Conservation (phyloP, 2,329 filamentous ascomycete genomes). For the Penicillium sp. region DNA sequence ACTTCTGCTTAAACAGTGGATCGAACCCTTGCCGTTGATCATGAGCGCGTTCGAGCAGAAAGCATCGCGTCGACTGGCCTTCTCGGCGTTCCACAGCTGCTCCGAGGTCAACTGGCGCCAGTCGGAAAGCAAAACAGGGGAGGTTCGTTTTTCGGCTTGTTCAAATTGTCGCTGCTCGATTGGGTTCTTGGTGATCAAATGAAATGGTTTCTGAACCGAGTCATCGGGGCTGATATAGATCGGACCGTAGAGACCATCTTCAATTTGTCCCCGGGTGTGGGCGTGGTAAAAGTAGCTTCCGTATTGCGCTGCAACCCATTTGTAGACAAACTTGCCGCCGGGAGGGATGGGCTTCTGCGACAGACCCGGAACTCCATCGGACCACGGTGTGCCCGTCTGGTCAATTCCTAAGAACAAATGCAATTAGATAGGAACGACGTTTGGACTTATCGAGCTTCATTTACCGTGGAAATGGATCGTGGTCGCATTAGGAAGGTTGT, state of each 20-base stretch:
- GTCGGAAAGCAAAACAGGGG: neutral
- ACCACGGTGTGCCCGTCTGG: conserved; percentile 51
- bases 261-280: conserved; percentile 51
- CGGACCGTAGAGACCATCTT: conserved; percentile 55
- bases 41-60: neutral
- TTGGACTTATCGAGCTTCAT: too few relatives aligned
- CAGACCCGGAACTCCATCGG: conserved; percentile 55
- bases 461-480: neutral
- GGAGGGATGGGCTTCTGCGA: conserved; percentile 50
- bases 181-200: neutral
- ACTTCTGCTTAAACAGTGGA: neutral
- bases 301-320: conserved; percentile 50
- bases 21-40: neutral
- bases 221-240: conserved; percentile 42
- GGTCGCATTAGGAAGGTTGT: neutral
- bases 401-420: neutral
- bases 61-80: neutral
- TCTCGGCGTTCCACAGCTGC: neutral
- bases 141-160: neutral
- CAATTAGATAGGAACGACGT: neutral
- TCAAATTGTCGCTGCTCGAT: neutral
- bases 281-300: conserved; percentile 59
- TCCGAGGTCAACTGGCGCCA: neutral
- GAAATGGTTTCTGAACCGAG: neutral
- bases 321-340: conserved; percentile 47